Conservation (phyloP, 164 flowering plant species). For the Magnolia kwangsiensis region DNA sequence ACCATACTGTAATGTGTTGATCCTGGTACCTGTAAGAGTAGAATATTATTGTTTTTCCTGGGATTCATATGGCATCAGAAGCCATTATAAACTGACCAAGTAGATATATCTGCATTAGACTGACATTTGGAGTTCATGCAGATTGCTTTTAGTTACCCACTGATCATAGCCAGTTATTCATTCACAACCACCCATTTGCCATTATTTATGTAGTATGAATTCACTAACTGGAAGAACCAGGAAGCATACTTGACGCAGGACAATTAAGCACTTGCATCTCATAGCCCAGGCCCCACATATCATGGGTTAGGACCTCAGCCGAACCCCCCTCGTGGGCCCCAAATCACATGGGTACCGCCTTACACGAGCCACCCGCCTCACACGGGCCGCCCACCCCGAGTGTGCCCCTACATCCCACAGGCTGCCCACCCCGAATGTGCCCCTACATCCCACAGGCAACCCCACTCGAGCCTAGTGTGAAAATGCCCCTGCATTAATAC, state of each 20-base stretch:
- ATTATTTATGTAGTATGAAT: not conserved
- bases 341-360: too few relatives aligned
- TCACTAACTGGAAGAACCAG: too few relatives aligned
- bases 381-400: too few relatives aligned
- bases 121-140: not conserved
- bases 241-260: too few relatives aligned
- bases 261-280: too few relatives aligned
- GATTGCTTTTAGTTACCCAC: not conserved
- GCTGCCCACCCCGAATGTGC: too few relatives aligned
- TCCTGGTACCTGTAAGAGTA: slow-evolving; percentile 75
- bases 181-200: not conserved
- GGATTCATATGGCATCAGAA: not conserved
- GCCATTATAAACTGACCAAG: not conserved
- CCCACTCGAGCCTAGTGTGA: not conserved
- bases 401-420: too few relatives aligned
- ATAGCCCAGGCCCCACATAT: too few relatives aligned
- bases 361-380: too few relatives aligned
- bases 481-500: not conserved
- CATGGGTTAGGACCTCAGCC: too few relatives aligned
- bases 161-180: not conserved
- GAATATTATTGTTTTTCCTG: slow-evolving; percentile 8
- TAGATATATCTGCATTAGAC: not conserved
- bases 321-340: too few relatives aligned
- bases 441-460: too few relatives aligned
- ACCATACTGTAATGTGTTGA: slow-evolving; percentile 99